A percentile compares a stretch with the other conserved stretches of the same genome.
phyloP scores from a whole-genome alignment of 345 rosid species.

The Gossypium sturtianum region DNA sequence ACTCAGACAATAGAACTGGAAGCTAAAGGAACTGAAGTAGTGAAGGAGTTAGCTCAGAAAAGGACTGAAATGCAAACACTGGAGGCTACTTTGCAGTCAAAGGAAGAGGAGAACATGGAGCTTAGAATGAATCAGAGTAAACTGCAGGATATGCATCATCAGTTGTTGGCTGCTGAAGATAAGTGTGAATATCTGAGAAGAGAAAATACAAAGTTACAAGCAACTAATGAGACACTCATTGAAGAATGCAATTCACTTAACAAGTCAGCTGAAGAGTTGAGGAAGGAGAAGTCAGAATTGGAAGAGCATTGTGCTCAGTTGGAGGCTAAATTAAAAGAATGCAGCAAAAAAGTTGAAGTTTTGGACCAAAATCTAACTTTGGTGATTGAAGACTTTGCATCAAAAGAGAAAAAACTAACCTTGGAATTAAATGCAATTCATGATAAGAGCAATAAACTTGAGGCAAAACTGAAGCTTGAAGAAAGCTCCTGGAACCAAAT shows the following conservation, averaged over 20 bases:
- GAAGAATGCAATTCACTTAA: constrained; percentile 29
- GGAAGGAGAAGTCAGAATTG: constrained; percentile 31
- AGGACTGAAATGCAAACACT: constrained; percentile 27
- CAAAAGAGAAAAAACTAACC: constrained; percentile 31
- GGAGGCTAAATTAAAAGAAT: constrained; percentile 30
- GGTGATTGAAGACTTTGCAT: constrained; percentile 33
- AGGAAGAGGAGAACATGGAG: constrained; percentile 33
- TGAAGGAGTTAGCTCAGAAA: constrained; percentile 18
- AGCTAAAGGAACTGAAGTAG: constrained; percentile 25
- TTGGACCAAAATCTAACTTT: constrained; percentile 36
- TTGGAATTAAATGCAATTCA: constrained; percentile 30
- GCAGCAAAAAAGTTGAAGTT: constrained; percentile 22
- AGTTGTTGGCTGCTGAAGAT: constrained; percentile 26
- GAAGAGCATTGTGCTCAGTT: constrained; percentile 22
- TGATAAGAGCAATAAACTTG: constrained; percentile 31
- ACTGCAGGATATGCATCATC: constrained; percentile 21
- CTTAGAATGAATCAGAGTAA: constrained; percentile 20
- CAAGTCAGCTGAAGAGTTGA: constrained; percentile 30
- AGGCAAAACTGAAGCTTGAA: constrained; percentile 25
- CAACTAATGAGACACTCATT: constrained; percentile 18
- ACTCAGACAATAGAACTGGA: constrained; percentile 27
- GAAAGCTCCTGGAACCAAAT: constrained; percentile 29
- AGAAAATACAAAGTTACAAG: constrained; percentile 25
- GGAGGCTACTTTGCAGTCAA: constrained; percentile 26
- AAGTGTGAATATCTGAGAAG: constrained; percentile 25